Conservation (phyloP, 2,329 filamentous ascomycete genomes). For the Pyrenochaeta sp. region DNA sequence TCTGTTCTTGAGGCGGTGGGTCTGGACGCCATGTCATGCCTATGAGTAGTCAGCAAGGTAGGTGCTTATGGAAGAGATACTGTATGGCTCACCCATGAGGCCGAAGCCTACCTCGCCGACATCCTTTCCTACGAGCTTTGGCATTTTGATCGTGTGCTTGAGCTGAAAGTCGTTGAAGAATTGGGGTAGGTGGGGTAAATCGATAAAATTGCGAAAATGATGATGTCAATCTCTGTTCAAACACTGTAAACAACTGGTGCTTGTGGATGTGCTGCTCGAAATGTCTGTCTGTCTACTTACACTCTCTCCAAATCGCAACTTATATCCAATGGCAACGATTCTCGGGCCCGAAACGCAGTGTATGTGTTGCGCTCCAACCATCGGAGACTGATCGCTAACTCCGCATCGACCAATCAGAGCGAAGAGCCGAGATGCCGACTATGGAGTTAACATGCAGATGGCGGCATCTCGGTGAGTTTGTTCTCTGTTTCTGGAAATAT, state of each 20-base stretch:
- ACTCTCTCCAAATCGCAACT: background rate
- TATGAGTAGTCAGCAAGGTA: constrained; percentile 24
- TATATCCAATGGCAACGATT: background rate
- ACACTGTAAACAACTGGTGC: no score
- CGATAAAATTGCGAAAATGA: no score
- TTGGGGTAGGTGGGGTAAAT: no score
- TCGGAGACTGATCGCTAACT: constrained; percentile 7
- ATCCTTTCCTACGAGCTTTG: constrained; percentile 45
- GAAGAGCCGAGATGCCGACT: no score
- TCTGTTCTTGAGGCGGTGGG: constrained; percentile 45
- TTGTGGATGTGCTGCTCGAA: no score
- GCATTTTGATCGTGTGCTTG: constrained; percentile 31
- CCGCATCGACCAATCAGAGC: constrained; percentile 7
- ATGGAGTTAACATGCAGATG: no score
- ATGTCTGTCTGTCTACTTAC: no score
- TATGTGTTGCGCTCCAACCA: constrained; percentile 5
- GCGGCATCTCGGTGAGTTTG: no score
- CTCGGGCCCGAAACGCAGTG: constrained; percentile 7
- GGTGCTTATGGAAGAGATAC: background rate
- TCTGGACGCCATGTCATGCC: constrained; percentile 56
- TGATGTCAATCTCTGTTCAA: no score
- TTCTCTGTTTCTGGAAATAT: no score
- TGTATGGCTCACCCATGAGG: constrained; percentile 51
- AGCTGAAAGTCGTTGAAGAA: no score
- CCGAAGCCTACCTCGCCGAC: constrained; percentile 56